Percentiles rank a stretch among this genome's conserved stretches.
Evolutionary conservation across 768 basidiomycete genomes (phyloP).

Genomic region (Macrolepiota dolichaula): DNA sequence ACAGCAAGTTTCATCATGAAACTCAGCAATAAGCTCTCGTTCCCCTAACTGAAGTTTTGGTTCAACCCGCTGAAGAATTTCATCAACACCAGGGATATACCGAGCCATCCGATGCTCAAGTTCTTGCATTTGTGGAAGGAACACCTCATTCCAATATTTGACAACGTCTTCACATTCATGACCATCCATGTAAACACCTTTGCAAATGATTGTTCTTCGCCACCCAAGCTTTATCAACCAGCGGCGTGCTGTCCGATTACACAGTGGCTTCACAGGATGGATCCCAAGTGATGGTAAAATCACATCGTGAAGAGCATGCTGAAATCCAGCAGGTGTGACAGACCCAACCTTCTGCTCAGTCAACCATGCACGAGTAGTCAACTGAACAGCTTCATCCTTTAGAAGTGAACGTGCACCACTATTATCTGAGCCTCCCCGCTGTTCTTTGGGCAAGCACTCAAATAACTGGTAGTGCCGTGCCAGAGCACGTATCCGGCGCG

Average conservation of each 20-base stretch:
- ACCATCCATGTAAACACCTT: conserved; percentile 25
- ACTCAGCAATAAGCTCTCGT: conserved; percentile 21
- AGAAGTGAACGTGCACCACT: conserved; percentile 14
- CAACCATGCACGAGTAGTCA: conserved; percentile 32
- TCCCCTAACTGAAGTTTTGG: conserved; percentile 22
- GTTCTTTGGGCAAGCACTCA: conserved; percentile 25
- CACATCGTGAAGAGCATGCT: conserved; percentile 20
- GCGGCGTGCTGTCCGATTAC: conserved; percentile 27
- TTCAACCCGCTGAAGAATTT: conserved; percentile 16
- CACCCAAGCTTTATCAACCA: conserved; percentile 37
- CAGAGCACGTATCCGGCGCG: conserved; percentile 21
- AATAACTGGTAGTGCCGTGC: conserved; percentile 32
- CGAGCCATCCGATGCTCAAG: conserved; percentile 17
- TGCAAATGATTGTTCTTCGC: conserved; percentile 21
- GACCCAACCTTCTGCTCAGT: conserved; percentile 23
- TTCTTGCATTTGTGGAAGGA: conserved; percentile 23
- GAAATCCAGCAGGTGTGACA: conserved; percentile 26
- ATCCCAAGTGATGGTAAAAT: conserved; percentile 31
- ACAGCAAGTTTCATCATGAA: conserved; percentile 29
- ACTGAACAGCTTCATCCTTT: conserved; percentile 21
- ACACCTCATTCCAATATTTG: conserved; percentile 24
- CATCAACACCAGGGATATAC: conserved; percentile 15
- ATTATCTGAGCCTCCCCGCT: conserved; percentile 18
- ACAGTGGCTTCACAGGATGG: conserved; percentile 19
- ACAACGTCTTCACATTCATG: conserved; percentile 31